Base-by-base conservation (phyloP, 1,139 yeast genomes). In the Geotrichum europaeum region DNA sequence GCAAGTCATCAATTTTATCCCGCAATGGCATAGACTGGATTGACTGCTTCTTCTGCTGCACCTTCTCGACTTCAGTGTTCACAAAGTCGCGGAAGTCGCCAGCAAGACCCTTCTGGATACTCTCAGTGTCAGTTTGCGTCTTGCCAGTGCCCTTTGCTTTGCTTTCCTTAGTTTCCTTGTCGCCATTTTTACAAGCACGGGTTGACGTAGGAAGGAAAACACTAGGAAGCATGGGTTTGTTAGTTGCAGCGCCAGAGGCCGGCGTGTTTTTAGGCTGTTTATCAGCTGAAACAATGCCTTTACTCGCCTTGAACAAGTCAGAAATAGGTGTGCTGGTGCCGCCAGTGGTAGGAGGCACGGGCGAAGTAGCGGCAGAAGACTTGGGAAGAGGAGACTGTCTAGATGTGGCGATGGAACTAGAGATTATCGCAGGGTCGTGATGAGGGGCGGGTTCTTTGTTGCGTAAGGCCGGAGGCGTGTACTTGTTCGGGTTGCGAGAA, bases 361-460 rank as follows among this genome's bases (percentile, higher is more conserved):
- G 50, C 6, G 22, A 52, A 6, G 40, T 45, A 32, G 52, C 36
- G 22, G 61, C 9, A 15, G 36, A 13, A 34, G 49, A 15, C 52
- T 28, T 22, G 61, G 59, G 43, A 51, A 51, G 43, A 50, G 57
- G 36, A 30, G 43, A 25, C 64, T 61, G 50, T 60, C 65, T 40
- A 65, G 47, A 65, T 12, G 67, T 57, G 6, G 64, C 66, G 56
- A 67, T 51, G 3, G 70, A 63, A 66, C 72, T 51, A 70, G 91
- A 80, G 43, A 88, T 79, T 63, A 89, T 87, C 0, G 96, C 94
- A 1, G 96, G 96, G 70, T 89, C 96, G 56, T 68, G 63, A 7
- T 40, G 47, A 40, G 47, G 47, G 9, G 45, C 20, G 9, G 71
- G 73, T 13, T 66, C 69, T 9, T 63, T 56, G 15, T 57, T 58